Conservation (phyloP, 73 alveolate species). For the Effrenium voratum region DNA sequence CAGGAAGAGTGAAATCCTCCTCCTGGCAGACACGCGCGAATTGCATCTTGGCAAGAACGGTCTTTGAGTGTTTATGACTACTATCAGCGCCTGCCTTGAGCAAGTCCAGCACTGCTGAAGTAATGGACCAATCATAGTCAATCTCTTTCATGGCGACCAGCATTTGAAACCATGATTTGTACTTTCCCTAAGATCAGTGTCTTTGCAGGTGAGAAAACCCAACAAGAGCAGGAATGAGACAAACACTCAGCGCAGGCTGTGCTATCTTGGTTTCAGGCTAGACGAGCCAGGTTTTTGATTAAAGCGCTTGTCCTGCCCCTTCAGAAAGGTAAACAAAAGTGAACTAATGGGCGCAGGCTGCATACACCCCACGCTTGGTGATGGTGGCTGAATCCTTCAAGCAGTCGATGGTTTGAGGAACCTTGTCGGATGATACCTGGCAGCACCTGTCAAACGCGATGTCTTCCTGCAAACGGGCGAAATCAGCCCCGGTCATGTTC, state of each 20-base stretch:
- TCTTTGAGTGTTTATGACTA: not conserved
- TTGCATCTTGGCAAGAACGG: not conserved
- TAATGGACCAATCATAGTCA: conserved; percentile 4
- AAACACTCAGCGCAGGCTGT: too few relatives aligned
- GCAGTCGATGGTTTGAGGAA: not conserved
- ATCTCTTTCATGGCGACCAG: not conserved
- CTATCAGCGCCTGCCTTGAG: not conserved
- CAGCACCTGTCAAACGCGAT: not conserved
- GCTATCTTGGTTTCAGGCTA: too few relatives aligned
- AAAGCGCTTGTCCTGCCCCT: not conserved
- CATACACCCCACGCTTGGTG: not conserved
- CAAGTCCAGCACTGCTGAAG: not conserved
- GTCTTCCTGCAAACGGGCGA: not conserved
- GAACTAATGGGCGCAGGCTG: too few relatives aligned
- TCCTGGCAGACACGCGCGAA: not conserved
- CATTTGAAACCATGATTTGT: not conserved
- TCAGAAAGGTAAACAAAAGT: not conserved
- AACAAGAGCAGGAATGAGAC: not conserved
- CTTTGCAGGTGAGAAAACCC: too few relatives aligned
- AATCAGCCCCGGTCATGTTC: not conserved
- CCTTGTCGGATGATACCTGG: not conserved
- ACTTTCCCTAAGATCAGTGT: not conserved
- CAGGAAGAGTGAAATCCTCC: not conserved
- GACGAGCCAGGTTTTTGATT: not conserved
- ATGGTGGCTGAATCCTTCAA: not conserved